Conservation (phyloP, 306 rosid genomes). For the Begonia masoniana region DNA sequence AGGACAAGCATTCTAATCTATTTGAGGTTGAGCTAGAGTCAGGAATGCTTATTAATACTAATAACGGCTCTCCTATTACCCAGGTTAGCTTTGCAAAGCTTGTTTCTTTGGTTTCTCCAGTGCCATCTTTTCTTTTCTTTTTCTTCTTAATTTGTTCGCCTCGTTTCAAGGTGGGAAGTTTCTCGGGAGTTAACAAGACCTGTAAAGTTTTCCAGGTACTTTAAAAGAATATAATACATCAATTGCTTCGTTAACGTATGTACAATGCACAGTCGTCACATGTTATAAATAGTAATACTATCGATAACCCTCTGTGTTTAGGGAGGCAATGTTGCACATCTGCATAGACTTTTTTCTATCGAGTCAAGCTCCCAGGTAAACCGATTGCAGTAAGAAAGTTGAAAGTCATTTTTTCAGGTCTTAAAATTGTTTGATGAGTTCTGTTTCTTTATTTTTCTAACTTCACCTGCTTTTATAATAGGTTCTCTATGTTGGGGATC, state of each 20-base stretch:
- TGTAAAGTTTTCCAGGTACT: constrained; percentile 83
- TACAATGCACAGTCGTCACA: too few species aligned
- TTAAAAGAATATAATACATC: neutral
- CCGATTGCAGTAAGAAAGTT: neutral
- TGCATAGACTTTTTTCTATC: constrained; percentile 76
- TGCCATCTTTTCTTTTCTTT: too few species aligned
- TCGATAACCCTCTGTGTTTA: constrained; percentile 2
- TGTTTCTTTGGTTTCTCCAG: too few species aligned
- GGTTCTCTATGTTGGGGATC: constrained; percentile 99
- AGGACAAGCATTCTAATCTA: constrained; percentile 73
- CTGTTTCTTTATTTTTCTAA: too few species aligned
- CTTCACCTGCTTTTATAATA: constrained; percentile 7
- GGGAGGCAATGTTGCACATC: constrained; percentile 95
- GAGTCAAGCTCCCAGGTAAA: constrained; percentile 90
- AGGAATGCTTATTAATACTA: constrained; percentile 89
- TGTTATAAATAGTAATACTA: too few species aligned
- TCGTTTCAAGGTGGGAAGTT: constrained; percentile 53
- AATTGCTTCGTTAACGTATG: too few species aligned
- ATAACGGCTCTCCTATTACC: constrained; percentile 90
- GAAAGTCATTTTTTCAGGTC: neutral
- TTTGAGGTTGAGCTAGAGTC: constrained; percentile 86
- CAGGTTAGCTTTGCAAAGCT: constrained; percentile 37
- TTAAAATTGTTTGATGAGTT: neutral
- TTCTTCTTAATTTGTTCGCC: too few species aligned
- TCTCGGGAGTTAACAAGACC: constrained; percentile 25